Conservation (phyloP, 2,329 filamentous ascomycete species). For the Colletotrichum sansevieriae region DNA sequence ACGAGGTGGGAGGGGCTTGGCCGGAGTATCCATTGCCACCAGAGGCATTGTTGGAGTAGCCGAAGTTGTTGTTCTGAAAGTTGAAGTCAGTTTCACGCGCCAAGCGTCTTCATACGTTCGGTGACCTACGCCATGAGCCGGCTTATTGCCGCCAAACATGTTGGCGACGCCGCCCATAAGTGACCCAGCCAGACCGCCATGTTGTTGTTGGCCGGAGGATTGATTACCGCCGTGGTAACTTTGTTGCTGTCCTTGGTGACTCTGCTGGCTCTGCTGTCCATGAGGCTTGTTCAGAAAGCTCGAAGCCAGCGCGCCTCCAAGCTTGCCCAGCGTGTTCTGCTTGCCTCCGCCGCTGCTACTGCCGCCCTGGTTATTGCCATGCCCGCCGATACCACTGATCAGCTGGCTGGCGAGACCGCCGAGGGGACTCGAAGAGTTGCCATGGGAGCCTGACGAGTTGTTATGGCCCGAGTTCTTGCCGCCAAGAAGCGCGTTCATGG, state of each 20-base stretch:
- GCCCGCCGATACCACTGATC: constrained; percentile 53
- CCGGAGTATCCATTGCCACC: constrained; percentile 69
- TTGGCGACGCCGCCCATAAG: constrained; percentile 68
- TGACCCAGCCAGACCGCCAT: constrained; percentile 64
- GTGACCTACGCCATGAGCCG: constrained; percentile 54
- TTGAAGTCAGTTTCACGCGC: constrained; percentile 40
- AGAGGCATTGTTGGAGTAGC: constrained; percentile 65
- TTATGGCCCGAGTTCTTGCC: constrained; percentile 59
- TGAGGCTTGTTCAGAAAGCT: constrained; percentile 59
- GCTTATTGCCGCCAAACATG: constrained; percentile 65
- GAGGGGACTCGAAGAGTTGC: constrained; percentile 56
- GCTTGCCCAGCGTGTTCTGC: constrained; percentile 61
- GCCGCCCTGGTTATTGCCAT: constrained; percentile 46
- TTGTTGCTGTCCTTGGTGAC: constrained; percentile 51
- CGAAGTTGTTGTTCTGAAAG: constrained; percentile 68
- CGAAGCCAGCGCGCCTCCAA: constrained; percentile 69
- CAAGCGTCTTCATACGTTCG: background rate
- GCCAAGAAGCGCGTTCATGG: constrained; percentile 69
- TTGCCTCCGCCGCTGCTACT: constrained; percentile 49
- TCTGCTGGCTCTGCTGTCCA: constrained; percentile 52
- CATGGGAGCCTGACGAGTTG: constrained; percentile 46
- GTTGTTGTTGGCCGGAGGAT: constrained; percentile 50
- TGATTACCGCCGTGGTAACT: constrained; percentile 63
- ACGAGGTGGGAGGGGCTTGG: constrained; percentile 72
- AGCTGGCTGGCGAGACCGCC: constrained; percentile 63